These are phyloP conservation scores for Nothophaeocryptopus gaeumannii DNA, from an alignment of 2,329 filamentous ascomycete genomes.

Conservation along the genomic window DNA sequence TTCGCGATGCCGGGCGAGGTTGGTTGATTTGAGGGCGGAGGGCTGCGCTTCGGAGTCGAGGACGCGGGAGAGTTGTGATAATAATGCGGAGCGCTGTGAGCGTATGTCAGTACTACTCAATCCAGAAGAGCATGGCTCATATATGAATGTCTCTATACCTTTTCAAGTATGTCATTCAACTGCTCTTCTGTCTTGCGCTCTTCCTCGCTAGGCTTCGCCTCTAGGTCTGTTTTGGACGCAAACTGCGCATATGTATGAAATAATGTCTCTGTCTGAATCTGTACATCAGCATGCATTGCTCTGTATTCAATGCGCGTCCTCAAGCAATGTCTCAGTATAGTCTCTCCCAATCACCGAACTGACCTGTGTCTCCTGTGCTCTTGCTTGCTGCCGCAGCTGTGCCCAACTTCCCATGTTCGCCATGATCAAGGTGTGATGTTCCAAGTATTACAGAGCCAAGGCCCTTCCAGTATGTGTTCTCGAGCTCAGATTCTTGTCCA, in stretches of 20 bases:
- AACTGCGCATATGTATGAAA: slow-evolving; percentile 90
- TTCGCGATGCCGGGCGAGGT: slow-evolving; percentile 85
- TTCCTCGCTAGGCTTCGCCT: slow-evolving; percentile 79
- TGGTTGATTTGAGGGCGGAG: slow-evolving; percentile 95
- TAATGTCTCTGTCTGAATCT: slow-evolving; percentile 70
- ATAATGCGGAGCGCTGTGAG: slow-evolving; percentile 71
- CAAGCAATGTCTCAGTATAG: too few species aligned
- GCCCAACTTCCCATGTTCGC: slow-evolving; percentile 66
- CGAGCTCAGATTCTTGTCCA: too few species aligned
- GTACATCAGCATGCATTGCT: slow-evolving; percentile 18
- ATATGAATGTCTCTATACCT: slow-evolving; percentile 60
- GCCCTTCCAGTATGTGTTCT: too few species aligned
- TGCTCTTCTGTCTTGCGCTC: slow-evolving; percentile 76
- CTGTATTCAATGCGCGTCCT: slow-evolving; percentile 14
- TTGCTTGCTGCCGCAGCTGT: slow-evolving; percentile 87
- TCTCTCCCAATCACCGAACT: slow-evolving; percentile 13
- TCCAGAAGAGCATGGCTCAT: background rate
- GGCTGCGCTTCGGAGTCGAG: slow-evolving; percentile 91
- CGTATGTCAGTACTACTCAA: slow-evolving; percentile 3
- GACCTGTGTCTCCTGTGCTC: slow-evolving; percentile 87
- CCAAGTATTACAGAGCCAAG: too few species aligned
- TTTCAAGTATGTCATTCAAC: slow-evolving; percentile 79
- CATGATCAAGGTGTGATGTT: slow-evolving; percentile 27
- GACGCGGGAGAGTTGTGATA: slow-evolving; percentile 78
- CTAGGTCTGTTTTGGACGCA: slow-evolving; percentile 73